A percentile compares a stretch with the other conserved stretches of the same genome.
phyloP scores from a whole-genome alignment of 768 basidiomycete genomes.

The Leccinum olivaceopallidum region DNA sequence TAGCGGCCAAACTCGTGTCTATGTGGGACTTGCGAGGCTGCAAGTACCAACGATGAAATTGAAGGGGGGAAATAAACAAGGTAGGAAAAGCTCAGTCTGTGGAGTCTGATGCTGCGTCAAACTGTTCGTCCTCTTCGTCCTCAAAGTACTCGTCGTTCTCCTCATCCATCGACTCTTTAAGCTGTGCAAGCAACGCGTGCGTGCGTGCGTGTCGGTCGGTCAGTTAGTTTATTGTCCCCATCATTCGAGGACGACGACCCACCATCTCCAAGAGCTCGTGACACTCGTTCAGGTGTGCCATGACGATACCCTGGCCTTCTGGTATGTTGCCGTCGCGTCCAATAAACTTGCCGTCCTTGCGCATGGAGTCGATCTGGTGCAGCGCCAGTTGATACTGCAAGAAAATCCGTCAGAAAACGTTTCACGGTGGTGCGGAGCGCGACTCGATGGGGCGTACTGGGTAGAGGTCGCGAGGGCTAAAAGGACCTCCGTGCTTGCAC shows the following conservation, averaged over 20 bases:
- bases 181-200: slow-evolving; percentile 27
- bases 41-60: not conserved
- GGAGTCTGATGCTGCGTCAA: slow-evolving; percentile 15
- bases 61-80: not conserved
- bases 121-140: slow-evolving; percentile 43
- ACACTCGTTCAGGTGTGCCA: slow-evolving; percentile 94
- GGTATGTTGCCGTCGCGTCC: slow-evolving; percentile 87
- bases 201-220: not conserved
- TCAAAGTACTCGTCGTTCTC: slow-evolving; percentile 60
- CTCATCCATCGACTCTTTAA: slow-evolving; percentile 82
- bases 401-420: slow-evolving; percentile 7
- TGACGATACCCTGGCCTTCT: slow-evolving; percentile 95
- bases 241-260: slow-evolving; percentile 18
- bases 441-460: slow-evolving; percentile 58
- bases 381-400: slow-evolving; percentile 87
- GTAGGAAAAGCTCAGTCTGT: slow-evolving; percentile 9
- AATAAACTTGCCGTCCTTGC: slow-evolving; percentile 92
- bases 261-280: slow-evolving; percentile 97
- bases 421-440: not conserved
- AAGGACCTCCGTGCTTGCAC: slow-evolving; percentile 91
- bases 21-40: not conserved
- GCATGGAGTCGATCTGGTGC: slow-evolving; percentile 92
- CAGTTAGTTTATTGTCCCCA: not conserved
- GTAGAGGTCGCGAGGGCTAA: slow-evolving; percentile 89
- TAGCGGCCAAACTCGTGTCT: not conserved